phyloP scores from a whole-genome alignment of 495 filamentous ascomycete genomes.

The Penicillium crystallinum region DNA sequence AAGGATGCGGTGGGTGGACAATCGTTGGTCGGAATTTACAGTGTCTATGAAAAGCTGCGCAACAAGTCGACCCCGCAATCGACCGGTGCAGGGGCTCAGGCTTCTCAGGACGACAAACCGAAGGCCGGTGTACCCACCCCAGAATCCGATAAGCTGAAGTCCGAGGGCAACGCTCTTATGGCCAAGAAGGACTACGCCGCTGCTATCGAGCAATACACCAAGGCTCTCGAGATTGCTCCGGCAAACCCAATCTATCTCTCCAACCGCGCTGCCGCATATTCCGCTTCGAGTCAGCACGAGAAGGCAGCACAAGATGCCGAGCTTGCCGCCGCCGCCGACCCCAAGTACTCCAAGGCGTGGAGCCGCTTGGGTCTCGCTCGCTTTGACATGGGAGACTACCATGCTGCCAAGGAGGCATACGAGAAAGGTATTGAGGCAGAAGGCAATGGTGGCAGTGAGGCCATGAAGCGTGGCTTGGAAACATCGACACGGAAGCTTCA shows the following conservation, averaged over 20 bases:
- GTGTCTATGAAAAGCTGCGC: slow-evolving; percentile 93
- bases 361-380: slow-evolving; percentile 81
- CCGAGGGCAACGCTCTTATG: slow-evolving; percentile 93
- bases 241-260: slow-evolving; percentile 94
- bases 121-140: slow-evolving; percentile 40
- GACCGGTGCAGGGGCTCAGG: slow-evolving; percentile 13
- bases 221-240: slow-evolving; percentile 74
- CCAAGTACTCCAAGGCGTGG: slow-evolving; percentile 96
- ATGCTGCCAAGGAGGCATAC: slow-evolving; percentile 92
- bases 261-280: slow-evolving; percentile 92
- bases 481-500: slow-evolving; percentile 80
- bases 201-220: slow-evolving; percentile 80
- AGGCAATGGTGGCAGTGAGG: slow-evolving; percentile 74
- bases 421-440: slow-evolving; percentile 88
- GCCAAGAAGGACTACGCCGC: slow-evolving; percentile 74
- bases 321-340: slow-evolving; percentile 76
- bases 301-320: slow-evolving; percentile 82
- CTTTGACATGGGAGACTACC: slow-evolving; percentile 84
- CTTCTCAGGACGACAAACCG: slow-evolving; percentile 24
- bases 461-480: slow-evolving; percentile 91
- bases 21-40: slow-evolving; percentile 84
- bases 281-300: slow-evolving; percentile 71
- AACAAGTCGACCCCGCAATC: slow-evolving; percentile 49
- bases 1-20: slow-evolving; percentile 74
- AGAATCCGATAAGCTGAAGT: slow-evolving; percentile 82